Percentiles rank a stretch among this genome's conserved stretches.
Evolutionary conservation across 345 rosid species (phyloP).

Genomic region (Dipteronia dyeriana): DNA sequence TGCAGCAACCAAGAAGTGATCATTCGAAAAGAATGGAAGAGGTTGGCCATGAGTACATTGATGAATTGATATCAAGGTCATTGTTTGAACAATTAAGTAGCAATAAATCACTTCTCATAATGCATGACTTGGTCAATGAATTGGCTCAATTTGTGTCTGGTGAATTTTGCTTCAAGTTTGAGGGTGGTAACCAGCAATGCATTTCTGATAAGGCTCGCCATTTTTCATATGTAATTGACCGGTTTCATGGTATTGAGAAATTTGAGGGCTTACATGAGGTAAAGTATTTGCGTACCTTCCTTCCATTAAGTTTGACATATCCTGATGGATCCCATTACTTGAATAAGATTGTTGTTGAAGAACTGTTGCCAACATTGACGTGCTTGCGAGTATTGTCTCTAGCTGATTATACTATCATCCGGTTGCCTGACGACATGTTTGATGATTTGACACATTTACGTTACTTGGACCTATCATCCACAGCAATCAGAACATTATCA

Average conservation of each 20-base stretch:
- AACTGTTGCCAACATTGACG: conserved; percentile 19
- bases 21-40: conserved; percentile 30
- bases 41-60: conserved; percentile 37
- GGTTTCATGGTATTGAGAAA: conserved; percentile 22
- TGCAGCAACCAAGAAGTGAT: conserved; percentile 29
- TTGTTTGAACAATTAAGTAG: conserved; percentile 29
- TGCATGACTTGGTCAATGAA: conserved; percentile 49
- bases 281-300: conserved; percentile 37
- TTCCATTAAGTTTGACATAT: conserved; percentile 37
- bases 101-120: conserved; percentile 29
- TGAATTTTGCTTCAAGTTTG: conserved; percentile 39
- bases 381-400: conserved; percentile 44
- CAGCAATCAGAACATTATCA: conserved; percentile 32
- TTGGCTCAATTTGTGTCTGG: conserved; percentile 39
- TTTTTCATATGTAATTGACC: conserved; percentile 36
- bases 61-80: conserved; percentile 34
- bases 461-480: conserved; percentile 34
- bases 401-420: conserved; percentile 25
- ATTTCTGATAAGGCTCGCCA: conserved; percentile 32
- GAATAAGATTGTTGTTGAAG: conserved; percentile 34
- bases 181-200: conserved; percentile 22
- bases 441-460: conserved; percentile 37
- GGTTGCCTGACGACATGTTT: conserved; percentile 27
- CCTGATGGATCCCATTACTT: conserved; percentile 34
- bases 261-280: conserved; percentile 37